These are phyloP conservation scores for Helichrysum umbraculigerum DNA, from an alignment of 129 eudicot genomes.

Conservation along the genomic window DNA sequence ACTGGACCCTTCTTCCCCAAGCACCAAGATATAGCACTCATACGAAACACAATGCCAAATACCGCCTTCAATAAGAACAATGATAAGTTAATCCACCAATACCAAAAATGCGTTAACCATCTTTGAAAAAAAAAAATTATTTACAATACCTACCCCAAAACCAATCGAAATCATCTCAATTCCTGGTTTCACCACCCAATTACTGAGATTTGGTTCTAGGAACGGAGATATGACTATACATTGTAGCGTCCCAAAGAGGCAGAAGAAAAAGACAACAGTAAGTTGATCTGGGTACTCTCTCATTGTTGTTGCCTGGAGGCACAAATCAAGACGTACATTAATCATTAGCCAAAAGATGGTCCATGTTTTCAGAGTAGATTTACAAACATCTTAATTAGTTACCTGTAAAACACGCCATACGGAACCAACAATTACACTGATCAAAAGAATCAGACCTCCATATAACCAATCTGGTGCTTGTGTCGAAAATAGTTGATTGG, in stretches of 20 bases:
- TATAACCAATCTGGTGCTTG: conserved; percentile 27
- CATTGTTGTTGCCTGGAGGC: conserved; percentile 17
- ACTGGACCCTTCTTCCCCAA: conserved; percentile 31
- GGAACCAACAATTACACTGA: neutral
- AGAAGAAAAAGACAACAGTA: conserved; percentile 22
- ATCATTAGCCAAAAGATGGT: neutral
- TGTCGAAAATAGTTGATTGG: neutral
- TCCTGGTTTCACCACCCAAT: conserved; percentile 21
- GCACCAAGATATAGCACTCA: conserved; percentile 21
- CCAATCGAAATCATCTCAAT: conserved; percentile 22
- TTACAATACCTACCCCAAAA: conserved; percentile 11
- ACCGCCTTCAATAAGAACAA: conserved; percentile 22
- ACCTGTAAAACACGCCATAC: conserved; percentile 33
- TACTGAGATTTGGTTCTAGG: conserved; percentile 4
- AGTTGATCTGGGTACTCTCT: conserved; percentile 29
- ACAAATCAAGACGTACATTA: neutral
- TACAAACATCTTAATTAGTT: neutral
- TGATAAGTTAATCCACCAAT: neutral
- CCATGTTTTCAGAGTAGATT: neutral
- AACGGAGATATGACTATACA: conserved; percentile 7
- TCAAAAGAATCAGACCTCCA: conserved; percentile 26
- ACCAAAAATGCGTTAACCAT: no score
- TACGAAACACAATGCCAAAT: neutral
- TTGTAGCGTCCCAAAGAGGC: conserved; percentile 14
- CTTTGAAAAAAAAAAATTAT: neutral